These are phyloP conservation scores for Cystofilobasidium bisporidii DNA, from an alignment of 768 basidiomycete species.

Conservation along the genomic window DNA sequence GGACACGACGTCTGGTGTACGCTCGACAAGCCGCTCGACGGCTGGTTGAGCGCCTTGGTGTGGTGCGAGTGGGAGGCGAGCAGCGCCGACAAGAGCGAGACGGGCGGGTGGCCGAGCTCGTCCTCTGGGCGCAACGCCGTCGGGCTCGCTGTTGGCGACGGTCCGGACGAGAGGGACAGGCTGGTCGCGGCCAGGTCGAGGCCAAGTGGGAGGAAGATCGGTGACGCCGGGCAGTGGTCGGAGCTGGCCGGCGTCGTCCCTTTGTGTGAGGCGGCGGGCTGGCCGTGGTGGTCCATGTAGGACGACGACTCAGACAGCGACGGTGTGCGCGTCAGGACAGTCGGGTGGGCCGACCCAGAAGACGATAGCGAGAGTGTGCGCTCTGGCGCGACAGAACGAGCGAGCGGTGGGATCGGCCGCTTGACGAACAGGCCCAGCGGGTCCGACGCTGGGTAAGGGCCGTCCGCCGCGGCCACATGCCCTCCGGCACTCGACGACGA, in stretches of 20 bases:
- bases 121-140: background rate
- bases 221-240: background rate
- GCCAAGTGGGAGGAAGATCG: background rate
- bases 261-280: background rate
- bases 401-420: background rate
- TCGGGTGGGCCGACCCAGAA: background rate
- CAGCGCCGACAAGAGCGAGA: slow-evolving; percentile 11
- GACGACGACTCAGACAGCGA: background rate
- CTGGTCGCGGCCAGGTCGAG: background rate
- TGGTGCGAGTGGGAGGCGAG: slow-evolving; percentile 11
- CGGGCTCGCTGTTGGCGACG: background rate
- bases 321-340: background rate
- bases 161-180: background rate
- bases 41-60: background rate
- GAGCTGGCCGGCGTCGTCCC: background rate
- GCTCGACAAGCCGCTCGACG: background rate
- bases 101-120: background rate
- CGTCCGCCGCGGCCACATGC: background rate
- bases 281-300: background rate
- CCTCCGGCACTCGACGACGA: background rate
- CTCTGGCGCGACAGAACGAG: background rate
- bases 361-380: slow-evolving; percentile 2
- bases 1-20: background rate
- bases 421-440: slow-evolving; percentile 16
- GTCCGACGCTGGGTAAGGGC: slow-evolving; percentile 4